Conservation (phyloP, 495 filamentous ascomycete species). For the Tuber aestivum region DNA sequence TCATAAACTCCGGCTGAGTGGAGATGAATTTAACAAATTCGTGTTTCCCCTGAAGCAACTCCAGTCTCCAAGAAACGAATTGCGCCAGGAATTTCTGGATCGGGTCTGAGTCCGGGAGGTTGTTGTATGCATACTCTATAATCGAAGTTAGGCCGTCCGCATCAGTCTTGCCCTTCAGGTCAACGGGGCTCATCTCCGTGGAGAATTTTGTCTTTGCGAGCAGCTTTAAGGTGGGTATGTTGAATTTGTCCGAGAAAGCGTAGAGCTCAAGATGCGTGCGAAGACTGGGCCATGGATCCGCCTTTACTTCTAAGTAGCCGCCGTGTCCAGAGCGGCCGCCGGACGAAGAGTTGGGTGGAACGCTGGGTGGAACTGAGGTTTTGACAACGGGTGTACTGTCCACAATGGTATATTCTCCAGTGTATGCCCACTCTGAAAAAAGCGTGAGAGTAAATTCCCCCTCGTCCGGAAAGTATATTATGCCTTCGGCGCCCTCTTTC, state of each 20-base stretch:
- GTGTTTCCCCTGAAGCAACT: neutral
- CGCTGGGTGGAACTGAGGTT: neutral
- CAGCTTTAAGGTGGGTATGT: neutral
- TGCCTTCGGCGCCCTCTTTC: neutral
- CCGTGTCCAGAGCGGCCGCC: too few relatives aligned
- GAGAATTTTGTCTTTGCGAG: neutral
- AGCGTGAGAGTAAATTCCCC: neutral
- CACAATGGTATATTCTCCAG: neutral
- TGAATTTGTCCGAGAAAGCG: neutral
- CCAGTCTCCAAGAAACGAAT: neutral
- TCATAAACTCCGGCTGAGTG: neutral
- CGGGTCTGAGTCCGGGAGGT: neutral
- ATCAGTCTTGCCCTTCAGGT: neutral
- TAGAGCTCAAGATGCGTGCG: neutral
- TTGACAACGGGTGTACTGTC: neutral
- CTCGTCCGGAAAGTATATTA: neutral
- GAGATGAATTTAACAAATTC: neutral
- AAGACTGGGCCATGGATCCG: neutral
- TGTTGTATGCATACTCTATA: neutral
- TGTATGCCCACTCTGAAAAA: neutral
- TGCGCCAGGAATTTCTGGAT: neutral
- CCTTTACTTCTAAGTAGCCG: neutral
- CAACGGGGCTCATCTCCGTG: neutral
- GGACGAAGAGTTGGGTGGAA: too few relatives aligned
- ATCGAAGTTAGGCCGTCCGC: neutral